Percentiles rank a stretch among this genome's conserved stretches.
These are phyloP conservation scores for Pseudogymnoascus pannorum DNA, from an alignment of 2,329 filamentous ascomycete species.

Conservation along the genomic window DNA sequence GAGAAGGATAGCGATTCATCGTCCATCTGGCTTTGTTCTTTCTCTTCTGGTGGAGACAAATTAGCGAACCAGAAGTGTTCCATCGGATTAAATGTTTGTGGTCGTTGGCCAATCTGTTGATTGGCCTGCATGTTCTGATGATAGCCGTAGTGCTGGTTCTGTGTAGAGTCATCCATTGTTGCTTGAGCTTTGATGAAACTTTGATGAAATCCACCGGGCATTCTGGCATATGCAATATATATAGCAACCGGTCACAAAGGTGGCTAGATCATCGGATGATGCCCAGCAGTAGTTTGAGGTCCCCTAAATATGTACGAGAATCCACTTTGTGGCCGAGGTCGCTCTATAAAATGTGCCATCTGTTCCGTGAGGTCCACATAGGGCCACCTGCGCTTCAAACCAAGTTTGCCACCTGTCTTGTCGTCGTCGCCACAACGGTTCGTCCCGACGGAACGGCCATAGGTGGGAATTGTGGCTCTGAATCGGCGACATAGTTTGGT, in stretches of 20 bases:
- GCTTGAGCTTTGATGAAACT: neutral
- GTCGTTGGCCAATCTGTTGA: neutral
- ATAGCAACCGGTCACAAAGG: neutral
- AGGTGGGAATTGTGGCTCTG: neutral
- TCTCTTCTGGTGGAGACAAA: neutral
- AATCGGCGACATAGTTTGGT: no score
- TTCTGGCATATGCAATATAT: neutral
- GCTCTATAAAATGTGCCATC: neutral
- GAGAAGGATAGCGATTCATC: neutral
- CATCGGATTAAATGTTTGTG: neutral
- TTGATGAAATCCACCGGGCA: neutral
- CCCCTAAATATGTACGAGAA: neutral
- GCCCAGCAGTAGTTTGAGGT: neutral
- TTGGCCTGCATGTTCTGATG: neutral
- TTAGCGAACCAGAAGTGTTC: neutral
- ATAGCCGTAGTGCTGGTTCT: neutral
- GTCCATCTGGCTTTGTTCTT: neutral
- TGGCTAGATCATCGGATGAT: neutral
- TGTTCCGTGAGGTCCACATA: neutral
- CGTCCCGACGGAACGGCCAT: neutral
- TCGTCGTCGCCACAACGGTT: neutral
- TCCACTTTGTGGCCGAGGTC: neutral
- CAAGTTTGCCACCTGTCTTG: neutral
- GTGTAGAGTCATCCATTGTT: neutral
- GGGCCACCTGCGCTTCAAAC: neutral